Conservation (phyloP, 441 rosid species). For the Erysimum cheiri region DNA sequence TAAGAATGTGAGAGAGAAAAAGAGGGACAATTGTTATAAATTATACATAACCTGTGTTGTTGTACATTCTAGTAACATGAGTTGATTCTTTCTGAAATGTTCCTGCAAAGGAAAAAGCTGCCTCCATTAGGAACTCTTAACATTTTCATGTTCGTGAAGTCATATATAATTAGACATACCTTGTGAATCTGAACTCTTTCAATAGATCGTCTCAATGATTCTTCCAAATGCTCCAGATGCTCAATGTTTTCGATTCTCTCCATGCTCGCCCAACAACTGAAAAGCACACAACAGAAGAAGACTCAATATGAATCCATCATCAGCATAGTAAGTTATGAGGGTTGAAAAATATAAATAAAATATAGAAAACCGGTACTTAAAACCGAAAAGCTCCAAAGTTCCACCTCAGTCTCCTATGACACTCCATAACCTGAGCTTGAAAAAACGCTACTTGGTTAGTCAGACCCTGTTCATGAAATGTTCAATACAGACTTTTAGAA, state of each 20-base stretch:
- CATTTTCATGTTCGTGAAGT: background rate
- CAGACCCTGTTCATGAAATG: constrained; percentile 7
- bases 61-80: constrained; percentile 47
- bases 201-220: constrained; percentile 62
- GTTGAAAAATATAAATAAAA: background rate
- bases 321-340: background rate
- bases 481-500: background rate
- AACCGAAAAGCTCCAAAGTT: constrained; percentile 27
- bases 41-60: constrained; percentile 49
- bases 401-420: constrained; percentile 51
- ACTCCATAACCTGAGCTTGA: constrained; percentile 43
- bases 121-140: background rate
- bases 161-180: constrained; percentile 42
- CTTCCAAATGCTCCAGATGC: constrained; percentile 62
- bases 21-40: background rate
- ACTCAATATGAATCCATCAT: background rate
- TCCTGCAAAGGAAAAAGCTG: constrained; percentile 47
- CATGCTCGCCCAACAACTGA: constrained; percentile 65
- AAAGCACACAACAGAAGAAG: constrained; percentile 31
- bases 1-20: background rate
- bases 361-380: background rate
- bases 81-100: constrained; percentile 55
- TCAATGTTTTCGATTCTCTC: constrained; percentile 55
- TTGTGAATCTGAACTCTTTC: constrained; percentile 49
- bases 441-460: constrained; percentile 26